Base-by-base conservation (phyloP, 176 grass and related monocot species). In the Raddia guianensis region DNA sequence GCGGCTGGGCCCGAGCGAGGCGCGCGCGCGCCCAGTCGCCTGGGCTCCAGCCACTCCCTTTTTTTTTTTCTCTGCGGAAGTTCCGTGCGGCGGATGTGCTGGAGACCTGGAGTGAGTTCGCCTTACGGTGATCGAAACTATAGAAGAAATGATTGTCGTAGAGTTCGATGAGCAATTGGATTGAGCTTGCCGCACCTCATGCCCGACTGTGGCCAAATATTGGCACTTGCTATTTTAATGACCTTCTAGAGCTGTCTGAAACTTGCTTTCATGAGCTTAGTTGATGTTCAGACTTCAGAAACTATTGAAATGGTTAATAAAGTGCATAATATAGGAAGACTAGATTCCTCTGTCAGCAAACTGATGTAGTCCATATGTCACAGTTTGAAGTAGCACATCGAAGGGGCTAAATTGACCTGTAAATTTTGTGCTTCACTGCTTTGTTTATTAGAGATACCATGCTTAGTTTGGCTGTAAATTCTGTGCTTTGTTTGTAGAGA, bases 261-360 rank as follows among this genome's bases (percentile, higher is more conserved):
- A 2, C 50, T 46, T 50, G 27, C 50, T 45, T 14, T 55, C 1
- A 2, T 2, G 12, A 37, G 64, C n/a, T 77, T 52, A 71, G 35
- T 1, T 12, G 34, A 60, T 53, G 54, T 67, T 35, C 0, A 15
- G 11, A 6, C 46, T 67, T 35, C 0, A 15, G 11, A 6, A 46
- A 55, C n/a, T 54, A 63, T 49, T 40, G 46, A 66, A 19, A 64
- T 79, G 37, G 67, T 11, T 81, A 70, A 6, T 49, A 47, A 60
- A 49, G 0, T 37, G 20, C 6, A 77, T 77, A 11, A 5, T 3
- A 49, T n/a, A 14, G 14, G 14, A 70, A 59, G 16, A 60, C 40
- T 46, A 80, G 40, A 80, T 66, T 49, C 21, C 11, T 34, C 48
- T 49, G 9, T 7, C 27, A 49, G 2, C n/a, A 37, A 58, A 47